Conservation (phyloP, 495 filamentous ascomycete genomes). For the Hypoxylon intermedium region DNA sequence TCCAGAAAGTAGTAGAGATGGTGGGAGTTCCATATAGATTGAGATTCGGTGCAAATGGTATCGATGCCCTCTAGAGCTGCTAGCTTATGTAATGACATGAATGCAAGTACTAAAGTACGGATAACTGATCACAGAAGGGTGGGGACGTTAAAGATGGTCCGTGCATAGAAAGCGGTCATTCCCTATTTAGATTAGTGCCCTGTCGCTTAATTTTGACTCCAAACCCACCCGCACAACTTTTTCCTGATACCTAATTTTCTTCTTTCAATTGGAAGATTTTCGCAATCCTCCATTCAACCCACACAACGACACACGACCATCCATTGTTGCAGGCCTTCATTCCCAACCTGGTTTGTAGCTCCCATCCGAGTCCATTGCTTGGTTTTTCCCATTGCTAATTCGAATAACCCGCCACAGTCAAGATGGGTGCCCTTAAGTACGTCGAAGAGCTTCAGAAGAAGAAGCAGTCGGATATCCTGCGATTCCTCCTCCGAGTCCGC, state of each 20-base stretch:
- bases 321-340: constrained; percentile 43
- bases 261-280: constrained; percentile 40
- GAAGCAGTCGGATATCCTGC: constrained; percentile 99
- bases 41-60: no score
- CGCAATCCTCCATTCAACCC: constrained; percentile 24
- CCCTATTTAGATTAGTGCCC: constrained; percentile 18
- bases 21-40: no score
- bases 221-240: constrained; percentile 38
- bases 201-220: constrained; percentile 41
- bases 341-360: constrained; percentile 46
- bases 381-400: constrained; percentile 34
- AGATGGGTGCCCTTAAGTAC: constrained; percentile 97
- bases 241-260: constrained; percentile 28
- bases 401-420: constrained; percentile 41
- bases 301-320: constrained; percentile 44
- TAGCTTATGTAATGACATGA: no score
- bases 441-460: constrained; percentile 99
- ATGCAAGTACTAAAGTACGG: not conserved
- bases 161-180: not conserved
- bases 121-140: no score
- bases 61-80: no score
- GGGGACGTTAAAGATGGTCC: constrained; percentile 1
- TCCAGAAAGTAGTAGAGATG: no score
- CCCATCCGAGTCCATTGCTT: not conserved
- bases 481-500: constrained; percentile 98